Percentiles rank a stretch among this genome's conserved stretches.
These are phyloP conservation scores for Protomyces inundatus DNA, from an alignment of 1,139 yeast genomes.

Conservation along the genomic window DNA sequence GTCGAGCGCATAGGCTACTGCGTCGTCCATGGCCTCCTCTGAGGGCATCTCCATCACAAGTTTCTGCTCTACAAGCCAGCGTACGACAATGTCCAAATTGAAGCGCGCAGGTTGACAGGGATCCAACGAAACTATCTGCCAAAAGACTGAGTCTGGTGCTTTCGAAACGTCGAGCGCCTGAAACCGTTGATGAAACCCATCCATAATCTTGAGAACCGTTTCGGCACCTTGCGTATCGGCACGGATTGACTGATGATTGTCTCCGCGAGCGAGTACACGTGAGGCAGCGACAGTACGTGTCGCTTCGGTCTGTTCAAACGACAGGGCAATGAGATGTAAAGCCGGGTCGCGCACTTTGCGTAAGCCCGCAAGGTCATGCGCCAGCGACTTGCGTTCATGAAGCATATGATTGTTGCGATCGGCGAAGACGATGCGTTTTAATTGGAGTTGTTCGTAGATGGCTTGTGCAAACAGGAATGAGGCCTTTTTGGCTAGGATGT, in stretches of 20 bases:
- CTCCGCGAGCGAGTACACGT: slow-evolving; percentile 68
- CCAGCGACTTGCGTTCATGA: slow-evolving; percentile 63
- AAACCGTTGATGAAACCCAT: slow-evolving; percentile 65
- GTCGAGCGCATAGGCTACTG: slow-evolving; percentile 49
- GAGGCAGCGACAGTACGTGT: slow-evolving; percentile 47
- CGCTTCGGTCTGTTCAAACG: slow-evolving; percentile 50
- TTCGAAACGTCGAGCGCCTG: slow-evolving; percentile 44
- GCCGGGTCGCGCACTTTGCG: slow-evolving; percentile 32
- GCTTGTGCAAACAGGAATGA: slow-evolving; percentile 51
- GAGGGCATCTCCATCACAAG: slow-evolving; percentile 47
- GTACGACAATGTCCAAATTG: slow-evolving; percentile 50
- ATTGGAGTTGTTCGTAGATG: slow-evolving; percentile 44
- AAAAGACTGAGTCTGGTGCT: slow-evolving; percentile 66
- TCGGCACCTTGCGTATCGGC: slow-evolving; percentile 46
- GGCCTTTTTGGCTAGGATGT: slow-evolving; percentile 45
- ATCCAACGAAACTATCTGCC: slow-evolving; percentile 54
- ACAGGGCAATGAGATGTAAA: slow-evolving; percentile 53
- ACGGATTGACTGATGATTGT: slow-evolving; percentile 82
- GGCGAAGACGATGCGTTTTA: slow-evolving; percentile 52
- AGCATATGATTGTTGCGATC: slow-evolving; percentile 79
- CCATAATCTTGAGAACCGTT: slow-evolving; percentile 58
- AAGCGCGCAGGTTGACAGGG: slow-evolving; percentile 50
- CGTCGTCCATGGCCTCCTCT: slow-evolving; percentile 41
- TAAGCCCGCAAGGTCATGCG: slow-evolving; percentile 47
- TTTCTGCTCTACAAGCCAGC: slow-evolving; percentile 40